Percentiles rank a stretch among this genome's conserved stretches.
These are phyloP conservation scores for Torrubiellomyces zombiae DNA, from an alignment of 2,329 filamentous ascomycete species.

Conservation along the genomic window DNA sequence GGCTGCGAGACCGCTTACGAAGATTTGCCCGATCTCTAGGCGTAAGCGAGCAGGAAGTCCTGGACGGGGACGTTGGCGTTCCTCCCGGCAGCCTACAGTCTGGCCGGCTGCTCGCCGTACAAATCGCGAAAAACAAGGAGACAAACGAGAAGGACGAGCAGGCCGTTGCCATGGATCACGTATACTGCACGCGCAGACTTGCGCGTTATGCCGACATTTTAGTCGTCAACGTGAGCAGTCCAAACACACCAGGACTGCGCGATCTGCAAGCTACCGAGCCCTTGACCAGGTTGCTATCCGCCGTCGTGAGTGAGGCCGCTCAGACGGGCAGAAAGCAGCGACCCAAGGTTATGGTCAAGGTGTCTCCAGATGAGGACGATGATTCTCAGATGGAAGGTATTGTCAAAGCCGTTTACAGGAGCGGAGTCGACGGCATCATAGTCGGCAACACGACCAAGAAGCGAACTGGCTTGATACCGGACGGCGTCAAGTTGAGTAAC, in stretches of 20 bases:
- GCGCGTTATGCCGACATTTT: slow-evolving; percentile 84
- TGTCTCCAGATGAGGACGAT: slow-evolving; percentile 86
- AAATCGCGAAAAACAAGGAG: slow-evolving; percentile 92
- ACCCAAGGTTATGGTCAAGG: slow-evolving; percentile 79
- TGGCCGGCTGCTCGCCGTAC: slow-evolving; percentile 70
- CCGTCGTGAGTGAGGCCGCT: slow-evolving; percentile 66
- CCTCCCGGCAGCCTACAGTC: slow-evolving; percentile 65
- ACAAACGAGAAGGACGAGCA: slow-evolving; percentile 74
- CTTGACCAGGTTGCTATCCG: slow-evolving; percentile 60
- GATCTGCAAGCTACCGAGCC: slow-evolving; percentile 75
- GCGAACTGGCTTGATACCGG: slow-evolving; percentile 52
- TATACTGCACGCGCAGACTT: slow-evolving; percentile 71
- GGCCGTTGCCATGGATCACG: slow-evolving; percentile 66
- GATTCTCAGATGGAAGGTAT: slow-evolving; percentile 76
- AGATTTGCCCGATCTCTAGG: slow-evolving; percentile 58
- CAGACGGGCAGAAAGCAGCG: slow-evolving; percentile 52
- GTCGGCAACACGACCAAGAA: slow-evolving; percentile 94
- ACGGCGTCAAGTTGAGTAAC: slow-evolving; percentile 44
- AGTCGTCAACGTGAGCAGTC: slow-evolving; percentile 96
- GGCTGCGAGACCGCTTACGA: slow-evolving; percentile 60
- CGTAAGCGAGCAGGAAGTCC: slow-evolving; percentile 53
- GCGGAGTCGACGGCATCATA: slow-evolving; percentile 86
- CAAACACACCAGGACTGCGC: slow-evolving; percentile 84
- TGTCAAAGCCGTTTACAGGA: slow-evolving; percentile 64
- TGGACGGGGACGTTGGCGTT: slow-evolving; percentile 62